Base-by-base conservation (phyloP, 2,329 filamentous ascomycete species). In the Colletotrichum chlorophyti region DNA sequence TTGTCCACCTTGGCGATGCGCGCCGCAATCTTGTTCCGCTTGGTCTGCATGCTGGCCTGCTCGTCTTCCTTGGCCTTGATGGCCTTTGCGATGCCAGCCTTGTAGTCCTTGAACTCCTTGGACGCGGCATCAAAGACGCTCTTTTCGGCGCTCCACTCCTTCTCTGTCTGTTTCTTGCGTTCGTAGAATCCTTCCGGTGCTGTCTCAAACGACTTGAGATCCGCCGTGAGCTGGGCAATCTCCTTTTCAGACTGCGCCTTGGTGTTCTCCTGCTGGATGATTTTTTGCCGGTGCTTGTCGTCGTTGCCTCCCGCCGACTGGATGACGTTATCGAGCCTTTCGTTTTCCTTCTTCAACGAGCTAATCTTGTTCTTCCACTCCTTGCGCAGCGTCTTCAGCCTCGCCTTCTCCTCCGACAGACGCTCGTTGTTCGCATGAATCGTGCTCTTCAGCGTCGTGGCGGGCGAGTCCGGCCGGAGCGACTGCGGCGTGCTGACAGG, bases 371-470 rank as follows among this genome's bases (percentile, higher is more conserved):
- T 83, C 69, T 91, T 89, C 74, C 91, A 90, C 58, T 93, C 90
- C 71, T 90, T 91, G 61, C 89, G 88, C 60, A 84, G 81, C 31
- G 84, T 83, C 76, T 91, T 91, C 65, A 91, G 82, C 49, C 85
- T 84, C 58, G 83, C 81, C 65, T 86, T 88, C 66, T 89, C 86
- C 61, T 93, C 89, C 21, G 83, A 78, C 27, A 93, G 79, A 70
- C 89, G 91, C 57, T 83, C 79, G 68, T 93, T 89, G 45, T 88
- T 85, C 10, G 88, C 85, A 42, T 85, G 85, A 65, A 93, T 91
- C 2, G 90, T 92, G 26, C 89, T 90, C 70, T 86, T 88, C 34
- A 94, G 80, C 2, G 90, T 93, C 9, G 89, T 91, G 9, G 86
- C 87, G 3, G 91, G 91, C 11, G 90, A 93, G 62, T 91, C 88